Conservation (phyloP, 768 basidiomycete genomes). For the Wakefieldia striispora region DNA sequence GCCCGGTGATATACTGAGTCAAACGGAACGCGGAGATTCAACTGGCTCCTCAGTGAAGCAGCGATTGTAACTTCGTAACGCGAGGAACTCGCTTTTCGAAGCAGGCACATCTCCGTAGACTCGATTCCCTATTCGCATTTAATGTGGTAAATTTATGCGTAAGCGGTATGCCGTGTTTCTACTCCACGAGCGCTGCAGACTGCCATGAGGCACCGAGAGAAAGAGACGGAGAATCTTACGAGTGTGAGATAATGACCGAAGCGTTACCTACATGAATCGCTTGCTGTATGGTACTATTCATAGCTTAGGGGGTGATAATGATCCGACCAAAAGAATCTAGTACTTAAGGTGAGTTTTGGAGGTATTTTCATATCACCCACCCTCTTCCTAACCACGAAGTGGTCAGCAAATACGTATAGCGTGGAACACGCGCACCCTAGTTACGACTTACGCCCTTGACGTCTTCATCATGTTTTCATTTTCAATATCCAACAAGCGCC, state of each 20-base stretch:
- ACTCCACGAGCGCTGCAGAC: background rate
- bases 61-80: background rate
- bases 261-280: background rate
- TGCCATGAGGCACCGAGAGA: slow-evolving; percentile 10
- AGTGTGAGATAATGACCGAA: slow-evolving; percentile 3
- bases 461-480: slow-evolving; percentile 7
- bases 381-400: background rate
- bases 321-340: background rate
- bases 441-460: slow-evolving; percentile 4
- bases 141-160: too few relatives aligned
- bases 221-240: slow-evolving; percentile 1
- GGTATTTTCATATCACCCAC: background rate
- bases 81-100: background rate
- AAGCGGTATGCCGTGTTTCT: background rate
- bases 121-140: too few relatives aligned
- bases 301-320: background rate
- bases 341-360: slow-evolving; percentile 4
- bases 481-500: background rate
- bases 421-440: background rate
- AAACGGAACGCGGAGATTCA: background rate
- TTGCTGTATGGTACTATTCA: slow-evolving; percentile 6
- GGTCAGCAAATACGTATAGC: background rate
- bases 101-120: too few relatives aligned
- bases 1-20: too few relatives aligned
- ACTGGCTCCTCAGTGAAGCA: background rate